Base-by-base conservation (phyloP, 83 land plant species). In the Isoetes engelmannii region DNA sequence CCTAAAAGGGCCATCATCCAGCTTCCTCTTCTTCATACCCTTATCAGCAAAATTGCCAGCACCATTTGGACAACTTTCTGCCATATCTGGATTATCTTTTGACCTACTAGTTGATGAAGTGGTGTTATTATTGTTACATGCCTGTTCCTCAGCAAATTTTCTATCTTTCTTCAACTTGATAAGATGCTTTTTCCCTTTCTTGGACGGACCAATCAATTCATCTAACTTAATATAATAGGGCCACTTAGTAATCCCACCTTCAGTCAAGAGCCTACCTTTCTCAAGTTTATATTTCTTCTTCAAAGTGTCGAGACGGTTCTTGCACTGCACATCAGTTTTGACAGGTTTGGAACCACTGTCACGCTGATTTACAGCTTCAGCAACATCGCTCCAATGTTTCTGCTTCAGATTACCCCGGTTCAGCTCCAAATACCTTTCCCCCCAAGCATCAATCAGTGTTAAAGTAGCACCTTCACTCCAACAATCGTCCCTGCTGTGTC, bases 251-350 rank as follows among this genome's bases (percentile, higher is more conserved):
- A 57, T 48, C 21, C 54, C 9, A 47, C 57, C 72, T 4, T 72
- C 82, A 45, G 57, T 50, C 45, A 78, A 65, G 48, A 84, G 58
- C 69, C 72, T 77, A 13, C 76, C 77, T 79, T 80, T 84, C 88
- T 87, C 88, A 45, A 70, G 5, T 85, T 87, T 87, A 68, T 84
- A 84, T 75, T 84, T 87, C 77, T 87, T 87, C 92, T 87, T 87
- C 50, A 87, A 68, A 18, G 92, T 87, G 57, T 84, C 92, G 74
- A 87, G 69, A 66, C 92, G 87, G 65, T 87, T 87, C 92, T 87
- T 87, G 74, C 88, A 87, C 79, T 87, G 92, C 20, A 84, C 84
- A 55, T 87, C 86, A 47, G 84, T 84, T 45, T 86, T 80, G 37
- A 53, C 72, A 12, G 80, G 60, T 61, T 80, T 82, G 42, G 44